These are phyloP conservation scores for Alloteropsis semialata DNA, from an alignment of 176 grass and related monocot genomes.

Conservation along the genomic window DNA sequence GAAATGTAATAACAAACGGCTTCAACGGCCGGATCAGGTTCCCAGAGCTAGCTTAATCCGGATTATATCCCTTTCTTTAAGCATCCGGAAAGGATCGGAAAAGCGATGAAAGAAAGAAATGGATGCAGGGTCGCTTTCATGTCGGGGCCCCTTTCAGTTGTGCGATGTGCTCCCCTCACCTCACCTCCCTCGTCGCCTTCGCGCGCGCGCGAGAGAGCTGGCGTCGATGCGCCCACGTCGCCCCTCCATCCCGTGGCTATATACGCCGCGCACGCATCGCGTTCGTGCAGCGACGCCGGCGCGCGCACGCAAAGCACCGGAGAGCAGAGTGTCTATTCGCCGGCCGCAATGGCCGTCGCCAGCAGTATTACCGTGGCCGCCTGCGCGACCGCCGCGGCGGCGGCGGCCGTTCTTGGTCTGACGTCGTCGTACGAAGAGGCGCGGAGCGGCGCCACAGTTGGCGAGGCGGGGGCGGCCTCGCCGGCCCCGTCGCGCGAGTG, in stretches of 20 bases:
- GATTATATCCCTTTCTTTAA: slow-evolving; percentile 33
- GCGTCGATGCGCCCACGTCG: slow-evolving; percentile 38
- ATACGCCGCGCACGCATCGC: slow-evolving; percentile 1
- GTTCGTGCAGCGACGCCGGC: background rate
- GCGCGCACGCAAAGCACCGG: background rate
- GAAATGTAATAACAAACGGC: background rate
- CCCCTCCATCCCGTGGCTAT: background rate
- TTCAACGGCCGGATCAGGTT: slow-evolving; percentile 22
- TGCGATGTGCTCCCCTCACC: slow-evolving; percentile 45
- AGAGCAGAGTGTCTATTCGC: background rate
- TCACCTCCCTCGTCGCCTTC: background rate
- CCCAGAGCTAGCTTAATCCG: slow-evolving; percentile 9
- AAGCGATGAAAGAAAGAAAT: too few species aligned
- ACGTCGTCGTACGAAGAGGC: background rate
- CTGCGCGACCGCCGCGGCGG: background rate
- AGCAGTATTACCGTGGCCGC: background rate
- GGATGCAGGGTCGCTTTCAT: slow-evolving; percentile 26
- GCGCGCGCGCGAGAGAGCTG: background rate
- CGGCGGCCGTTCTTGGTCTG: slow-evolving; percentile 6
- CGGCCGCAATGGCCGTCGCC: background rate
- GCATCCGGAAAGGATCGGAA: background rate
- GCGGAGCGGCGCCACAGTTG: background rate
- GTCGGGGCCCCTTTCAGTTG: slow-evolving; percentile 21
- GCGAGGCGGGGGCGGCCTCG: background rate
- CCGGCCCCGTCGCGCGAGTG: background rate